Percentiles rank a stretch among this genome's conserved stretches.
phyloP scores from a whole-genome alignment of 352 stramenopile species.

The Pythium dissotocum region DNA sequence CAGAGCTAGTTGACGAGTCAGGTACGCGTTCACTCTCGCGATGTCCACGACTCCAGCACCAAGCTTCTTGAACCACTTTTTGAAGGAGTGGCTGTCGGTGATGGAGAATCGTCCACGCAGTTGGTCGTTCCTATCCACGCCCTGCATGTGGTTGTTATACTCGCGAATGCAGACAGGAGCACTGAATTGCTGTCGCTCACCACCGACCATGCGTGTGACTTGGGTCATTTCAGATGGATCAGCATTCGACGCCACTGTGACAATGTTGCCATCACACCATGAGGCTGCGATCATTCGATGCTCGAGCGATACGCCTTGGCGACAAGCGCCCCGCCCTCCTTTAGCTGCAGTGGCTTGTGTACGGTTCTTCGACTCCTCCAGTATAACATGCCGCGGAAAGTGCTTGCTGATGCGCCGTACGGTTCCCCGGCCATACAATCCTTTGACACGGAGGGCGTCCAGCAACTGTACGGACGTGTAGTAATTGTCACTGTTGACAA shows the following conservation, averaged over 20 bases:
- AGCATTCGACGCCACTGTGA: slow-evolving; percentile 32
- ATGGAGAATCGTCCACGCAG: slow-evolving; percentile 28
- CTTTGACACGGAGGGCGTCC: slow-evolving; percentile 19
- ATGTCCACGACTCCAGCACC: slow-evolving; percentile 30
- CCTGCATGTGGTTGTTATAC: slow-evolving; percentile 41
- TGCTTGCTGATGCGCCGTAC: slow-evolving; percentile 24
- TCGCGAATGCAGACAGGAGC: slow-evolving; percentile 17
- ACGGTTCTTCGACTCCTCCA: slow-evolving; percentile 18
- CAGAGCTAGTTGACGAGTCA: slow-evolving; percentile 14
- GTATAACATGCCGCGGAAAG: slow-evolving; percentile 23
- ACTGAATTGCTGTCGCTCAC: no score
- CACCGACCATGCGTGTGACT: no score
- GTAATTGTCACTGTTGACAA: slow-evolving; percentile 41
- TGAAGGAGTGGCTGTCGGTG: slow-evolving; percentile 29
- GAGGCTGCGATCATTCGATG: slow-evolving; percentile 27
- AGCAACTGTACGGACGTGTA: slow-evolving; percentile 37
- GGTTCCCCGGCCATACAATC: slow-evolving; percentile 30
- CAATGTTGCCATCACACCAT: slow-evolving; percentile 28
- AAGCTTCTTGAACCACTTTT: slow-evolving; percentile 40
- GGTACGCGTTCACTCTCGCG: slow-evolving; percentile 28
- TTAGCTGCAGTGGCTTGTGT: no score
- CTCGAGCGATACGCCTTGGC: slow-evolving; percentile 20
- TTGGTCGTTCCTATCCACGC: slow-evolving; percentile 34
- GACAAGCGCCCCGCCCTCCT: background rate
- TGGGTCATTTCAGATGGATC: slow-evolving; percentile 14